Conservation (phyloP, 352 stramenopile genomes). For the Phytophthora pinifolia region DNA sequence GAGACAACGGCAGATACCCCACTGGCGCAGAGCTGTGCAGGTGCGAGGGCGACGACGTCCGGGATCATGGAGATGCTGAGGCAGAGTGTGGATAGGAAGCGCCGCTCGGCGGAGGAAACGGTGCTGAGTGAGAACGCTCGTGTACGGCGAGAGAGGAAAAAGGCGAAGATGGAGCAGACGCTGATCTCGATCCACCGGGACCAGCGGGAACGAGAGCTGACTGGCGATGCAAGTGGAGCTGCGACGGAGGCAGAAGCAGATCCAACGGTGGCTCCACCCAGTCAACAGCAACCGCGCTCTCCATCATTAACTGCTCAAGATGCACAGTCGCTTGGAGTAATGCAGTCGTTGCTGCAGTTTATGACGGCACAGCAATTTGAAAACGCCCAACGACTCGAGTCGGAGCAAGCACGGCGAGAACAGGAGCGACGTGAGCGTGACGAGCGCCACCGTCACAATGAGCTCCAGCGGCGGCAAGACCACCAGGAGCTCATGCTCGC, state of each 20-base stretch:
- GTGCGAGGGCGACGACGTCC: constrained; percentile 21
- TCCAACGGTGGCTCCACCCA: neutral
- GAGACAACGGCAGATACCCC: neutral
- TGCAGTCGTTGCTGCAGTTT: constrained; percentile 57
- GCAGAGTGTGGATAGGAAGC: constrained; percentile 57
- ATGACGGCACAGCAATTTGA: constrained; percentile 57
- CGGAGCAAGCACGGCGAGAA: constrained; percentile 34
- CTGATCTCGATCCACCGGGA: constrained; percentile 52
- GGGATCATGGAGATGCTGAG: constrained; percentile 54
- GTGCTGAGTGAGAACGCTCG: constrained; percentile 55
- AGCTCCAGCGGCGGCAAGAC: constrained; percentile 34
- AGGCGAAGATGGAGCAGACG: constrained; percentile 59
- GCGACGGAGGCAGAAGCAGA: neutral
- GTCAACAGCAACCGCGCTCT: neutral
- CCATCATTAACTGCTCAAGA: constrained; percentile 7
- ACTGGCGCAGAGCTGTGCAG: neutral
- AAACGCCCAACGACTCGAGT: constrained; percentile 29
- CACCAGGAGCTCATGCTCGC: constrained; percentile 63
- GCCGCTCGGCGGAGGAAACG: constrained; percentile 45
- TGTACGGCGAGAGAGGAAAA: constrained; percentile 59
- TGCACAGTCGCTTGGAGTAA: constrained; percentile 28
- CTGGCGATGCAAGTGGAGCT: no score
- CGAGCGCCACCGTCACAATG: constrained; percentile 34
- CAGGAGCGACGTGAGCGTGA: constrained; percentile 31
- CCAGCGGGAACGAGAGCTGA: constrained; percentile 27